Evolutionary conservation across 2,329 filamentous ascomycete species (phyloP).

Genomic region (Paracorniculantispora psalliotae): DNA sequence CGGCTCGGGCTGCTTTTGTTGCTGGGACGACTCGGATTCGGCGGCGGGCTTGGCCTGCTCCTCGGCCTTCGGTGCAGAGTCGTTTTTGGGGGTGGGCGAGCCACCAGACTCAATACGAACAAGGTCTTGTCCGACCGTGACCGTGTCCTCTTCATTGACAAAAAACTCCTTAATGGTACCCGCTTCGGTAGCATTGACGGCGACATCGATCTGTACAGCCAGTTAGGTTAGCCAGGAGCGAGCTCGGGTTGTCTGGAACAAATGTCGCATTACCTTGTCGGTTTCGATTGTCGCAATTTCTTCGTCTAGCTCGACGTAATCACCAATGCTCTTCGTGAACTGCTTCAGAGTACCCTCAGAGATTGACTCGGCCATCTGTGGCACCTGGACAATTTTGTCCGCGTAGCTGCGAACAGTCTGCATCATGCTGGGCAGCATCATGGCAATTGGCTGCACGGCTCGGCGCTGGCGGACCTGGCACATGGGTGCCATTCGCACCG

Average conservation of each 20-base stretch:
- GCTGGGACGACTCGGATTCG: conserved; percentile 17
- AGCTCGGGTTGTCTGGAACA: not conserved
- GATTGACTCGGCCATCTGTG: conserved; percentile 97
- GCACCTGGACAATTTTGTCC: conserved; percentile 86
- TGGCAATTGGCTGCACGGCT: conserved; percentile 25
- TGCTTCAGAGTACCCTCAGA: conserved; percentile 96
- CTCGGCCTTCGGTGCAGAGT: conserved; percentile 33
- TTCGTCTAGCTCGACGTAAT: conserved; percentile 91
- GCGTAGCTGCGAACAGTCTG: conserved; percentile 61
- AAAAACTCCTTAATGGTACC: conserved; percentile 90
- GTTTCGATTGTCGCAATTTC: conserved; percentile 99
- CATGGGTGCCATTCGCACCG: conserved; percentile 40
- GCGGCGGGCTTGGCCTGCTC: conserved; percentile 17
- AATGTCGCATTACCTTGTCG: conserved; percentile 67
- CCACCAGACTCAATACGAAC: conserved; percentile 79
- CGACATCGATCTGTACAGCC: conserved; percentile 76
- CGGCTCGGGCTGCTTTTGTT: conserved; percentile 24
- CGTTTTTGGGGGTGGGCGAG: conserved; percentile 36
- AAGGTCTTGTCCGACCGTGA: conserved; percentile 88
- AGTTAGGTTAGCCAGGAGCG: not conserved
- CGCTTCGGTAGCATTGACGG: conserved; percentile 88
- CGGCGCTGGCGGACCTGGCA: conserved; percentile 30
- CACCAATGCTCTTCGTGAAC: conserved; percentile 86
- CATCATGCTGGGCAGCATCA: conserved; percentile 47
- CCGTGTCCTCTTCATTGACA: conserved; percentile 90